Evolutionary conservation across 2,329 filamentous ascomycete genomes (phyloP).

Genomic region (Hypoxylon sp.): DNA sequence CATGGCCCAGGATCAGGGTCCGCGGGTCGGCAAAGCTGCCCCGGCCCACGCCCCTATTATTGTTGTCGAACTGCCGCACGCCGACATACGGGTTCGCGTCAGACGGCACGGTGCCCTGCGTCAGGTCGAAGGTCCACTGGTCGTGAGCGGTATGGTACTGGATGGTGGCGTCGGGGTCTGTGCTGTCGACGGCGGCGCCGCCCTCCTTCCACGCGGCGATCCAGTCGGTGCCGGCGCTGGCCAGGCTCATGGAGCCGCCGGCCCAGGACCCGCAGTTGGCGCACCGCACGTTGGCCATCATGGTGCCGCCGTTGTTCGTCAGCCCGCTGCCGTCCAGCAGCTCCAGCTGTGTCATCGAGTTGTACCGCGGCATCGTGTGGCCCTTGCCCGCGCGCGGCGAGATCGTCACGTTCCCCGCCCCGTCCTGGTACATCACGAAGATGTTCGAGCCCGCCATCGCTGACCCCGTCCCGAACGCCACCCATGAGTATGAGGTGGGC

Average conservation of each 20-base stretch:
- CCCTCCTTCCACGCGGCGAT: conserved; percentile 70
- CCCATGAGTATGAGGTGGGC: conserved; percentile 68
- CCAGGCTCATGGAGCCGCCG: conserved; percentile 60
- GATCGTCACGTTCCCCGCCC: conserved; percentile 71
- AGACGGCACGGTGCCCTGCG: conserved; percentile 60
- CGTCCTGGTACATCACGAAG: conserved; percentile 74
- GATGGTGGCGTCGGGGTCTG: conserved; percentile 59
- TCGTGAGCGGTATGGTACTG: conserved; percentile 62
- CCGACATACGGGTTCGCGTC: conserved; percentile 68
- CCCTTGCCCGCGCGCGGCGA: conserved; percentile 67
- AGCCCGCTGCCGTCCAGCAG: conserved; percentile 73
- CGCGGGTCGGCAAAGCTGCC: conserved; percentile 33
- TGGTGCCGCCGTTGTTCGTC: conserved; percentile 57
- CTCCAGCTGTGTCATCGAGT: conserved; percentile 62
- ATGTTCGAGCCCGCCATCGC: conserved; percentile 71
- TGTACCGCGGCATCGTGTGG: conserved; percentile 64
- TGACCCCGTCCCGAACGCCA: conserved; percentile 70
- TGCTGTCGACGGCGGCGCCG: conserved; percentile 61
- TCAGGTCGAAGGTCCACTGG: conserved; percentile 65
- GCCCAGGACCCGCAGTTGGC: conserved; percentile 66
- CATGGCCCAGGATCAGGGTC: conserved; percentile 62
- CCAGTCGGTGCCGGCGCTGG: conserved; percentile 61
- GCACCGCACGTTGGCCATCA: conserved; percentile 73
- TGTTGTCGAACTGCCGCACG: conserved; percentile 27
- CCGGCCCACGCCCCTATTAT: conserved; percentile 36